Evolutionary conservation across 768 basidiomycete species (phyloP).

Genomic region (Trametes cinnabarina): DNA sequence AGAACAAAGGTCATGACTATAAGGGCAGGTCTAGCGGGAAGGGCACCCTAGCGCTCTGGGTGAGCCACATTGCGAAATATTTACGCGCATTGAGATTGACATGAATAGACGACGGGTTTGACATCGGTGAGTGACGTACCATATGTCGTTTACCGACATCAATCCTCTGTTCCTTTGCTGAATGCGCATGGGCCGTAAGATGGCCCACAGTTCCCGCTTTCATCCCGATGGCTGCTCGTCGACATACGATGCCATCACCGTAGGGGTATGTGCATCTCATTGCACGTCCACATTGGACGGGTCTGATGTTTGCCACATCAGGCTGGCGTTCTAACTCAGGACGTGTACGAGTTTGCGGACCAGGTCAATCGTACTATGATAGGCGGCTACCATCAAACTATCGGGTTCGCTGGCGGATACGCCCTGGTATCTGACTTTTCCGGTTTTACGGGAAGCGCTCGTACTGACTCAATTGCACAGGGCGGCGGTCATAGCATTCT

Average conservation of each 20-base stretch:
- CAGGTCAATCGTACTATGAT: conserved; percentile 35
- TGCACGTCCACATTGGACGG: background rate
- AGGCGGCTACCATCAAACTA: conserved; percentile 35
- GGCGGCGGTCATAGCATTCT: conserved; percentile 24
- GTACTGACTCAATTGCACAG: conserved; percentile 13
- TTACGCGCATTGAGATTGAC: background rate
- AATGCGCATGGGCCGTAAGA: background rate
- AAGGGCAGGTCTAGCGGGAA: background rate
- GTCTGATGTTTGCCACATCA: too few species aligned
- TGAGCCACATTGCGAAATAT: background rate
- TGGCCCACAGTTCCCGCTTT: conserved; percentile 16
- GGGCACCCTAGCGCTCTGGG: background rate
- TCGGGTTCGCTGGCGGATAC: conserved; percentile 40
- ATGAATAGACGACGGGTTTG: too few species aligned
- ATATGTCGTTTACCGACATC: too few species aligned
- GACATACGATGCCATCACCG: conserved; percentile 30
- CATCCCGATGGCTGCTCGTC: conserved; percentile 21
- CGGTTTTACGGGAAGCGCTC: too few species aligned
- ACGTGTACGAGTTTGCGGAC: conserved; percentile 37
- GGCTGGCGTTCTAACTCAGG: conserved; percentile 33
- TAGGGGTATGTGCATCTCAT: conserved; percentile 25
- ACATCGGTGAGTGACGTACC: too few species aligned
- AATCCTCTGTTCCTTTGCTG: too few species aligned
- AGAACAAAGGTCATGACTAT: conserved; percentile 28
- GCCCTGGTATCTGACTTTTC: conserved; percentile 22